Percentiles rank a stretch among this genome's conserved stretches.
Conservation (phyloP, 768 basidiomycete genomes). For the Lentinula lateritia region DNA sequence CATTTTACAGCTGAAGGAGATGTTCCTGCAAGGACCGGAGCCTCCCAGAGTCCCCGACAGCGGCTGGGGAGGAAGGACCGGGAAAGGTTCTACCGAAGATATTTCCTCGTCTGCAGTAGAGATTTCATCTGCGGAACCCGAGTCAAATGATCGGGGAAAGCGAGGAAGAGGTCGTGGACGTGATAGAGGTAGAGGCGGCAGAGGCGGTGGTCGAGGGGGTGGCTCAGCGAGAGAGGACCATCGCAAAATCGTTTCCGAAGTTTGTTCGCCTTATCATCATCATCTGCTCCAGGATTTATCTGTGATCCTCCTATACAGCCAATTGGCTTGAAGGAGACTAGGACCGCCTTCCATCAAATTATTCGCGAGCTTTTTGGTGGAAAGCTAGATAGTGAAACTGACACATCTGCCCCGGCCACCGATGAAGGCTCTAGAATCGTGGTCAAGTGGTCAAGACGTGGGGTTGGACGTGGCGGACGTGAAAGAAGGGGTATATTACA, state of each 20-base stretch:
- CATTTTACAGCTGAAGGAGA: slow-evolving; percentile 58
- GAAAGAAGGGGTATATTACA: slow-evolving; percentile 33
- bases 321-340: slow-evolving; percentile 72
- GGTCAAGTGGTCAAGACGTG: slow-evolving; percentile 69
- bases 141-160: slow-evolving; percentile 23
- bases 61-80: slow-evolving; percentile 61
- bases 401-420: slow-evolving; percentile 37
- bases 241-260: slow-evolving; percentile 78
- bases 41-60: slow-evolving; percentile 68
- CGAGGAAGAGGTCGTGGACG: slow-evolving; percentile 36
- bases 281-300: slow-evolving; percentile 2
- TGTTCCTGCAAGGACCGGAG: slow-evolving; percentile 78
- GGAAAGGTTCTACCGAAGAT: slow-evolving; percentile 25
- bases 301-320: slow-evolving; percentile 44
- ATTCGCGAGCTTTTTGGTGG: slow-evolving; percentile 79
- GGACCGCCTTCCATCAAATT: slow-evolving; percentile 77
- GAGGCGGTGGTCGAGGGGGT: slow-evolving; percentile 27
- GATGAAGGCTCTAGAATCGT: slow-evolving; percentile 74
- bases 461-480: slow-evolving; percentile 43
- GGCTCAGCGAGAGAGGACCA: slow-evolving; percentile 50
- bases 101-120: slow-evolving; percentile 15
- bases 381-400: slow-evolving; percentile 81
- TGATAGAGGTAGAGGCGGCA: slow-evolving; percentile 24
- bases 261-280: slow-evolving; percentile 33
- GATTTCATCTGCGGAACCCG: slow-evolving; percentile 17